phyloP scores from a whole-genome alignment of 2,329 filamentous ascomycete genomes.

The Alternaria conjuncta region DNA sequence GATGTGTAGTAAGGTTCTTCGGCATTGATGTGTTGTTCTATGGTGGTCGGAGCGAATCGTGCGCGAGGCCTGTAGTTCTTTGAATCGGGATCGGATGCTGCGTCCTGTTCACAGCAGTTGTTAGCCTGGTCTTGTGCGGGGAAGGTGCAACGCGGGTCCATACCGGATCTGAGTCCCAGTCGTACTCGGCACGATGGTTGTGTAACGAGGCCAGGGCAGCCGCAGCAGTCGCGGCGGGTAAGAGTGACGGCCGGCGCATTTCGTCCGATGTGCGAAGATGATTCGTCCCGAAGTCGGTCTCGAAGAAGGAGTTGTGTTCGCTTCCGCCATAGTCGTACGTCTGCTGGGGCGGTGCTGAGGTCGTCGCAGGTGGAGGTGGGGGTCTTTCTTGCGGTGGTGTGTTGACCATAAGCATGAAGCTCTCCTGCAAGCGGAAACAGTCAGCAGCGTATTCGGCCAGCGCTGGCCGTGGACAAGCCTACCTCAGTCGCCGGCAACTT shows the following conservation, averaged over 20 bases:
- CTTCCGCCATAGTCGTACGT: conserved; percentile 54
- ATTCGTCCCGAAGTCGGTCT: conserved; percentile 69
- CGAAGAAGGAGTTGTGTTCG: conserved; percentile 72
- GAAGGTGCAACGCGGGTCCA: conserved; percentile 20
- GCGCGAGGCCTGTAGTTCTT: conserved; percentile 48
- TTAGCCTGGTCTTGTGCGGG: conserved; percentile 25
- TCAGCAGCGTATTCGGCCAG: conserved; percentile 6
- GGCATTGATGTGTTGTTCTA: conserved; percentile 74
- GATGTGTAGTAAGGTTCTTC: conserved; percentile 53
- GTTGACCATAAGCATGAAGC: conserved; percentile 95
- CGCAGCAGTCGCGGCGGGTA: conserved; percentile 77
- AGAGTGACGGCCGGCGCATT: conserved; percentile 66
- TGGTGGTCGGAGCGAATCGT: conserved; percentile 49
- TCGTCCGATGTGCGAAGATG: conserved; percentile 75
- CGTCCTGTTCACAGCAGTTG: conserved; percentile 38
- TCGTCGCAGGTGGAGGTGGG: conserved; percentile 53
- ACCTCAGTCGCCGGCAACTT: conserved; percentile 93
- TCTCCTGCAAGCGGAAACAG: conserved; percentile 62
- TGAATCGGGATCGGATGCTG: conserved; percentile 47
- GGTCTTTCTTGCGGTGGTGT: conserved; percentile 79
- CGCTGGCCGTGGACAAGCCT: neutral
- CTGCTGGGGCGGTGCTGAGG: conserved; percentile 41
- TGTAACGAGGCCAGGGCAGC: conserved; percentile 86
- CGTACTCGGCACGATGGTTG: conserved; percentile 74
- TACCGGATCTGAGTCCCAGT: conserved; percentile 49